Evolutionary conservation across 306 rosid species (phyloP).

Genomic region (Coriaria nepalensis): DNA sequence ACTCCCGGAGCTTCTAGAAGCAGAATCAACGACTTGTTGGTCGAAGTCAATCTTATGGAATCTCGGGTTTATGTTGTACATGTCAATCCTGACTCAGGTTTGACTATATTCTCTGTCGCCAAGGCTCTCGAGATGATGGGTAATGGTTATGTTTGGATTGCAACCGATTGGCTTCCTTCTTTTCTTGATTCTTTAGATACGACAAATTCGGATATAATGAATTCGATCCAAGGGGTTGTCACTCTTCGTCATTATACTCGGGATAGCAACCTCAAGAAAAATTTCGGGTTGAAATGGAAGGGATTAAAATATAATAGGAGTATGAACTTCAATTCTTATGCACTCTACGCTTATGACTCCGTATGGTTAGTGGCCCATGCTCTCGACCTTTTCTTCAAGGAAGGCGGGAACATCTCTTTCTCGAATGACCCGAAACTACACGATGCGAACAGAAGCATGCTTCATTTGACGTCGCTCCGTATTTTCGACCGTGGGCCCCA

Average conservation of each 20-base stretch:
- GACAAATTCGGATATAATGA: conserved; percentile 29
- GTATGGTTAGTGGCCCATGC: conserved; percentile 82
- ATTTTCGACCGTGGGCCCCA: conserved; percentile 49
- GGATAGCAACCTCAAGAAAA: conserved; percentile 37
- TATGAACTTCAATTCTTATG: conserved; percentile 54
- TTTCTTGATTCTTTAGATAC: conserved; percentile 38
- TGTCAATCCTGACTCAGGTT: conserved; percentile 83
- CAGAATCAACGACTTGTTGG: conserved; percentile 34
- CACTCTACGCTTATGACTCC: conserved; percentile 78
- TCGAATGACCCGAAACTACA: conserved; percentile 51
- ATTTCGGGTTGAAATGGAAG: conserved; percentile 30
- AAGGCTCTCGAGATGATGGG: conserved; percentile 49
- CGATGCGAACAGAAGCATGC: conserved; percentile 36
- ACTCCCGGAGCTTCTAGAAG: conserved; percentile 30
- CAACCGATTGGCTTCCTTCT: conserved; percentile 91
- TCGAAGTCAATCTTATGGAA: conserved; percentile 65
- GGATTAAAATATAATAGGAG: conserved; percentile 25
- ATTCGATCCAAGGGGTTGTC: conserved; percentile 59
- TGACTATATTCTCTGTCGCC: conserved; percentile 41
- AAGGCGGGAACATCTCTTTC: conserved; percentile 64
- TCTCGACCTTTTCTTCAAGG: conserved; percentile 37
- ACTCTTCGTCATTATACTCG: conserved; percentile 73
- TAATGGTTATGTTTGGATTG: conserved; percentile 68
- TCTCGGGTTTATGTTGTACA: conserved; percentile 84
- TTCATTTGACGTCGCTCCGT: conserved; percentile 48